Percentiles rank a stretch among this genome's conserved stretches.
These are phyloP conservation scores for Adansonia grandidieri DNA, from an alignment of 441 rosid species.

Conservation along the genomic window DNA sequence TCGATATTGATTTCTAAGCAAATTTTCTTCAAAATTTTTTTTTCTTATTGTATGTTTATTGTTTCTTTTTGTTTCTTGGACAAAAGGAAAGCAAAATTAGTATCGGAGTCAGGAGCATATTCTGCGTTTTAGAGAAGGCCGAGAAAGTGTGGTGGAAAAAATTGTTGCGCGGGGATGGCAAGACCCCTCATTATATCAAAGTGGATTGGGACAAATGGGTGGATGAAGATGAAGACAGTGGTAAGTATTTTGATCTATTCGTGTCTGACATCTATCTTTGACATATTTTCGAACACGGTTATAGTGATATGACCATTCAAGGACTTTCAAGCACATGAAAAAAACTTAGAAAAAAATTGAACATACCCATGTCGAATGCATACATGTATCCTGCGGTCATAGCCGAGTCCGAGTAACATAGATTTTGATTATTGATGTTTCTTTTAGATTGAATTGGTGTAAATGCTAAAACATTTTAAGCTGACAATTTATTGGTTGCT, in stretches of 20 bases:
- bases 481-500: neutral
- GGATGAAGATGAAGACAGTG: conserved; percentile 75
- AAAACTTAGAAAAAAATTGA: neutral
- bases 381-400: neutral
- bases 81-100: conserved; percentile 71
- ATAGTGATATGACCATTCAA: neutral
- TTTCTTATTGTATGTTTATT: neutral
- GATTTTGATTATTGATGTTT: too few relatives aligned
- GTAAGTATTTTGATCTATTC: conserved; percentile 25
- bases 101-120: conserved; percentile 63
- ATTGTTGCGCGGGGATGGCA: conserved; percentile 62
- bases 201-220: conserved; percentile 94
- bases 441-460: conserved; percentile 5
- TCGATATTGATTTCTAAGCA: neutral
- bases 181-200: conserved; percentile 68
- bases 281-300: neutral
- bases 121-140: conserved; percentile 72
- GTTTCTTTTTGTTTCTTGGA: neutral
- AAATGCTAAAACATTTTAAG: neutral
- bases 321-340: neutral
- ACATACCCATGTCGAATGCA: neutral
- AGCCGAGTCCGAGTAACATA: too few relatives aligned
- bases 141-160: conserved; percentile 76
- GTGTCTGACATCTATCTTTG: neutral
- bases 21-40: neutral